Conservation (phyloP, 345 rosid species). For the Geranium brycei region DNA sequence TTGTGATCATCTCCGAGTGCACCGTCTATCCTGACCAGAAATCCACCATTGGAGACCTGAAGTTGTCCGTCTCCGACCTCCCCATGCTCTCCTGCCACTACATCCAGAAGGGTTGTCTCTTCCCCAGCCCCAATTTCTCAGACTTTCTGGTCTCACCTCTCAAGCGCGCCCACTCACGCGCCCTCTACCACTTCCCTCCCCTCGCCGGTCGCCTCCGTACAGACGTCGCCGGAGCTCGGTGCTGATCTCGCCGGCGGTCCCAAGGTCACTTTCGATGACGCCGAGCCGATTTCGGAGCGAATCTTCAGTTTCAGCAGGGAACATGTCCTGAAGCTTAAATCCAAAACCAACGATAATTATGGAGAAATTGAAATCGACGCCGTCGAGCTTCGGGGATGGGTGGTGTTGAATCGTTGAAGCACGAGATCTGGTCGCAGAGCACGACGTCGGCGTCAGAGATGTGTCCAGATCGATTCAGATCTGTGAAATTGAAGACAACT, state of each 20-base stretch:
- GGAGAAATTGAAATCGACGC: slow-evolving; percentile 20
- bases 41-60: slow-evolving; percentile 49
- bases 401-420: too few relatives aligned
- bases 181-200: slow-evolving; percentile 65
- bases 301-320: slow-evolving; percentile 72
- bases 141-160: slow-evolving; percentile 26
- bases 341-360: slow-evolving; percentile 32
- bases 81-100: slow-evolving; percentile 95
- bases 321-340: slow-evolving; percentile 52
- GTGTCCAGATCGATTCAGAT: too few relatives aligned
- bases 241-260: slow-evolving; percentile 67
- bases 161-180: slow-evolving; percentile 33
- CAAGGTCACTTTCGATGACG: slow-evolving; percentile 53
- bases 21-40: slow-evolving; percentile 38
- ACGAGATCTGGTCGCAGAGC: too few relatives aligned
- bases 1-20: slow-evolving; percentile 37
- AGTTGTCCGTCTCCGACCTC: slow-evolving; percentile 88
- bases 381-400: slow-evolving; percentile 50
- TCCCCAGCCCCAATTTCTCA: slow-evolving; percentile 32
- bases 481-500: too few relatives aligned
- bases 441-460: too few relatives aligned
- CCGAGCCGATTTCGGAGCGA: slow-evolving; percentile 59
- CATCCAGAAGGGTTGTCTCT: slow-evolving; percentile 82
- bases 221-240: slow-evolving; percentile 37
- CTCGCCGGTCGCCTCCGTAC: slow-evolving; percentile 78